Percentiles rank a stretch among this genome's conserved stretches.
phyloP scores from a whole-genome alignment of 2,329 filamentous ascomycete species.

The Monascus ruber region DNA sequence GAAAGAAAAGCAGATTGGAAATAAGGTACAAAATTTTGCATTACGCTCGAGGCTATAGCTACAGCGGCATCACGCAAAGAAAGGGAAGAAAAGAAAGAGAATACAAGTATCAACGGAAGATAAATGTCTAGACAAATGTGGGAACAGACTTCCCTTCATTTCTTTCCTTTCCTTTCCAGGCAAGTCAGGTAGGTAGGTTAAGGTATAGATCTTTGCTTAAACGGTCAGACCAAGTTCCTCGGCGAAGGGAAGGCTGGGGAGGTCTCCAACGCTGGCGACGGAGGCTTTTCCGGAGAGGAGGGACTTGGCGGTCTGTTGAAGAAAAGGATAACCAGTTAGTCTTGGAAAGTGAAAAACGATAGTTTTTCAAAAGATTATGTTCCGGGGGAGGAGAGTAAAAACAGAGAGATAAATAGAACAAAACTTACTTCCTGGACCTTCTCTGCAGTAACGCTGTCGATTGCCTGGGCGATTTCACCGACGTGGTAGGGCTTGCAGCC shows the following conservation, averaged over 20 bases:
- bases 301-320: constrained; percentile 65
- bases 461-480: constrained; percentile 62
- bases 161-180: too few relatives aligned
- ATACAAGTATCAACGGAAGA: too few relatives aligned
- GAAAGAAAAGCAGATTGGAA: too few relatives aligned
- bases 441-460: constrained; percentile 72
- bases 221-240: constrained; percentile 90
- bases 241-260: constrained; percentile 81
- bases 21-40: too few relatives aligned
- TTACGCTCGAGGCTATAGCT: too few relatives aligned
- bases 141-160: too few relatives aligned
- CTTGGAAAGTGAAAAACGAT: neutral
- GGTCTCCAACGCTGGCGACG: constrained; percentile 80
- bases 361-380: neutral
- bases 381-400: neutral
- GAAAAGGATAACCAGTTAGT: constrained; percentile 14
- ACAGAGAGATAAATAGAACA: neutral
- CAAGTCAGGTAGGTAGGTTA: too few relatives aligned
- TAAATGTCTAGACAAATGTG: too few relatives aligned
- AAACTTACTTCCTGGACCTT: constrained; percentile 71
- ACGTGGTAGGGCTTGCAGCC: constrained; percentile 75
- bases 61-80: too few relatives aligned
- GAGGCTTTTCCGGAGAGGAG: constrained; percentile 81
- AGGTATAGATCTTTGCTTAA: constrained; percentile 41
- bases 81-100: too few relatives aligned